These are phyloP conservation scores for Isatis tinctoria DNA, from an alignment of 345 rosid genomes.

Conservation along the genomic window DNA sequence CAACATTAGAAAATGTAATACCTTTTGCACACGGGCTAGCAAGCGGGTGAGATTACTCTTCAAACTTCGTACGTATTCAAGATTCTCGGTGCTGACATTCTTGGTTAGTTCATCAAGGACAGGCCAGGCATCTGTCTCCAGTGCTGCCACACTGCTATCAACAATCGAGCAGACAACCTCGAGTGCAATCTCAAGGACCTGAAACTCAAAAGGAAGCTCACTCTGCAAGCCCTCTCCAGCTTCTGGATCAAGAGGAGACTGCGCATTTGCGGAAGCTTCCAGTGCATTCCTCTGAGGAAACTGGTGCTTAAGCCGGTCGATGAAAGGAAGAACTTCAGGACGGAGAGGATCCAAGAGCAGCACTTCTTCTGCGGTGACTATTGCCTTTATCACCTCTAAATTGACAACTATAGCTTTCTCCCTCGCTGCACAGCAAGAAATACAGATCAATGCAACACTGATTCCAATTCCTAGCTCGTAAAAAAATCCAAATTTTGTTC, in stretches of 20 bases:
- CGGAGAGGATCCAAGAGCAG: constrained; percentile 66
- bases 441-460: too few species aligned
- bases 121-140: constrained; percentile 87
- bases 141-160: constrained; percentile 60
- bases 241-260: constrained; percentile 56
- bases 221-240: constrained; percentile 66
- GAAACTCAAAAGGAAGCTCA: constrained; percentile 92
- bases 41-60: constrained; percentile 86
- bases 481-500: too few species aligned
- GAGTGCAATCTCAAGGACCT: constrained; percentile 88
- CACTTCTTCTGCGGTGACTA: constrained; percentile 82
- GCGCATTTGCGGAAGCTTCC: constrained; percentile 41
- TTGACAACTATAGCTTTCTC: constrained; percentile 89
- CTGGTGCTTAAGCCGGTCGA: constrained; percentile 72
- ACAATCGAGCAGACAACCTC: constrained; percentile 72
- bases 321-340: constrained; percentile 69
- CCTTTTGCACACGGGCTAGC: constrained; percentile 93
- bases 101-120: constrained; percentile 80
- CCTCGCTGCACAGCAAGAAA: constrained; percentile 44
- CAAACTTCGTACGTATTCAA: constrained; percentile 80
- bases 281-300: constrained; percentile 43
- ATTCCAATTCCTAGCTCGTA: too few species aligned
- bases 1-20: neutral
- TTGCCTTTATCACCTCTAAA: constrained; percentile 75
- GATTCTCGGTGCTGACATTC: constrained; percentile 92